phyloP scores from a whole-genome alignment of 768 basidiomycete genomes.

The Tricholoma furcatifolium region DNA sequence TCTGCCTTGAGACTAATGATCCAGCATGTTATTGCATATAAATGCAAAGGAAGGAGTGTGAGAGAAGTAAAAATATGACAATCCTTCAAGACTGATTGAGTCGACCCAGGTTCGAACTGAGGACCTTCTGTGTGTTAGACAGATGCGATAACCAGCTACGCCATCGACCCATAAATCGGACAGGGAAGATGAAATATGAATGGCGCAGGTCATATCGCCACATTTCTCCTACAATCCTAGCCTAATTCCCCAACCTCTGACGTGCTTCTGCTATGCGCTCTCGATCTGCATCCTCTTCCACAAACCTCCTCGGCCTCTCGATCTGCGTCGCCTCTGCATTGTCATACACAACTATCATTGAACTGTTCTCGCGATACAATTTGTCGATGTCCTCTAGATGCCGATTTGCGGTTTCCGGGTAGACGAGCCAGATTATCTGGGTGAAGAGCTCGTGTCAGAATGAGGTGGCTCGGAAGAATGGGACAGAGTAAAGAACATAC shows the following conservation, averaged over 20 bases:
- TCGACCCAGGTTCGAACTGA: slow-evolving; percentile 11
- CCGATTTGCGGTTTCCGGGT: slow-evolving; percentile 50
- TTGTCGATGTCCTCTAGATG: slow-evolving; percentile 50
- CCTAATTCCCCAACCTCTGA: background rate
- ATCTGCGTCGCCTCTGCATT: slow-evolving; percentile 44
- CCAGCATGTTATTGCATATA: no score
- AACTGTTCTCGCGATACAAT: slow-evolving; percentile 43
- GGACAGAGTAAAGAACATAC: slow-evolving; percentile 24
- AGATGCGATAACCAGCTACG: slow-evolving; percentile 85
- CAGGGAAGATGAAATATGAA: no score
- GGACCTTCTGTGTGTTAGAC: slow-evolving; percentile 52
- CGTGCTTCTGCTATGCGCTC: slow-evolving; percentile 21
- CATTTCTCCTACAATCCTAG: no score
- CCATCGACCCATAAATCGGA: slow-evolving; percentile 48
- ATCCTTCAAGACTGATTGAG: no score
- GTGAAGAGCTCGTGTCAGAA: background rate
- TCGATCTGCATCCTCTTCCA: slow-evolving; percentile 30
- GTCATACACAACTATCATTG: slow-evolving; percentile 38
- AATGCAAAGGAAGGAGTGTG: no score
- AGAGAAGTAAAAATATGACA: no score
- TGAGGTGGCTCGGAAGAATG: background rate
- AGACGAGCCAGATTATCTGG: slow-evolving; percentile 44
- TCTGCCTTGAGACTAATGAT: no score
- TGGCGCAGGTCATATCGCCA: no score
- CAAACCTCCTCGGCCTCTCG: slow-evolving; percentile 41